Base-by-base conservation (phyloP, 2,329 filamentous ascomycete genomes). In the Zymoseptoria crescenta region DNA sequence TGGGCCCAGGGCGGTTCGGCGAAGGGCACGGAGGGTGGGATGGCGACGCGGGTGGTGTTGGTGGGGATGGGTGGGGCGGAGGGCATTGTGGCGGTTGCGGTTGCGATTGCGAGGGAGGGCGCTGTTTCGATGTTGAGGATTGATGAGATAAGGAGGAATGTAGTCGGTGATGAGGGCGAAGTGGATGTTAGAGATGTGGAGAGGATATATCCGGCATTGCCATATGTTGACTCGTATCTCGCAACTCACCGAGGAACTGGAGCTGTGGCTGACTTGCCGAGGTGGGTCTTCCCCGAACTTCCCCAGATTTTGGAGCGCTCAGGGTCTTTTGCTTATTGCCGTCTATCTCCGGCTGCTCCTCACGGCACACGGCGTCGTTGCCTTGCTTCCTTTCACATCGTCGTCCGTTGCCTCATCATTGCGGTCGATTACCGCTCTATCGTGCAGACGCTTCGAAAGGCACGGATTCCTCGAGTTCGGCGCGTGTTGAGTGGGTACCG, bases 1-100 rank as follows among this genome's bases (percentile, higher is more conserved):
- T 78, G 79, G 52, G 91, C 79, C 75, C 86, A 91, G 1, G 87
- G 81, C 1, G 88, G 88, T 67, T 91, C 88, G 4, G 86, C 85
- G 75, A 91, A 89, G 55, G 88, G 88, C 27, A 88, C 72, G 3
- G 77, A 27, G 35, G 35, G 35, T 6, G 35, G 35, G 35, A 45
- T 45, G 35, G 35, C 35, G 35, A 45, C 35, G 13, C 13, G 13
- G 35, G 35, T 16, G 13, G 35, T 45, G 35, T 45, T 45, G 35
- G 35, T 45, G 35, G 35, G 35, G 35, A 45, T 45, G 35, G 35
- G 35, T 45, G 35, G 35, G 35, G 35, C 35, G 35, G 35, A 45
- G 35, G 35, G 35, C 35, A 45, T 45, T 45, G 16, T 45, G 35
- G 35, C 35, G 35, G 16, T 45, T 45, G 35, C 24, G 24, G 24